These are phyloP conservation scores for Babesia caballi DNA, from an alignment of 169 alveolate genomes.

Conservation along the genomic window DNA sequence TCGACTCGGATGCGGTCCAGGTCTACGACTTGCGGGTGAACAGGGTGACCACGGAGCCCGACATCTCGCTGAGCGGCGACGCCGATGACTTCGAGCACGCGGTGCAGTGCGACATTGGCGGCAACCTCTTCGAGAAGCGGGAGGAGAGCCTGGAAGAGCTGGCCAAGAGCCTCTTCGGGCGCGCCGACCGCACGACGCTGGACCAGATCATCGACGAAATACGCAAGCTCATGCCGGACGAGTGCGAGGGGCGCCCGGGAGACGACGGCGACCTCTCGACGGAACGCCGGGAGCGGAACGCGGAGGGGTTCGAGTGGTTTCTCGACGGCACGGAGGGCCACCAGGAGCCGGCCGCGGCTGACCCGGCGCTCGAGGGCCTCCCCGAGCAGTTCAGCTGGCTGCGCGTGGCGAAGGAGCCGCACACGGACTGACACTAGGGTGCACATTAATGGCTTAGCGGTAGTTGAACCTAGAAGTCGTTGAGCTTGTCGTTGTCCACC, in stretches of 20 bases:
- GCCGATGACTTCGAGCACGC: constrained; percentile 2
- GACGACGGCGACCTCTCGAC: constrained; percentile 3
- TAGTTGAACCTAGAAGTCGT: constrained; percentile 2
- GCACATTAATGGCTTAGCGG: neutral
- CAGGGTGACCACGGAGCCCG: constrained; percentile 26
- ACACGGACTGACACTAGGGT: neutral
- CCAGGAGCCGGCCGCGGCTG: neutral
- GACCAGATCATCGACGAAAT: constrained; percentile 30
- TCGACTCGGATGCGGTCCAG: constrained; percentile 2
- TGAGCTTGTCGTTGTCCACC: constrained; percentile 8
- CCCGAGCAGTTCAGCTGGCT: constrained; percentile 14
- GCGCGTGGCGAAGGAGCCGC: neutral
- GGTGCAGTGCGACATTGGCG: neutral
- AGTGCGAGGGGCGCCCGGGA: constrained; percentile 5
- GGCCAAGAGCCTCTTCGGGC: constrained; percentile 11
- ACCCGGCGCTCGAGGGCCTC: neutral
- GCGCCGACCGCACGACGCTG: constrained; percentile 29
- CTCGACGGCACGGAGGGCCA: constrained; percentile 14
- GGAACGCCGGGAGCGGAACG: constrained; percentile 20
- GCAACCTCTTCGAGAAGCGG: neutral
- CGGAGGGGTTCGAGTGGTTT: constrained; percentile 58
- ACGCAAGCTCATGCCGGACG: constrained; percentile 43
- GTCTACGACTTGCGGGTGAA: constrained; percentile 3
- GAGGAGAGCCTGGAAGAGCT: neutral
- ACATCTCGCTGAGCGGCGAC: neutral